Percentiles rank a stretch among this genome's conserved stretches.
Evolutionary conservation across 176 grass and related monocot species (phyloP).

Genomic region (Ensete glaucum): DNA sequence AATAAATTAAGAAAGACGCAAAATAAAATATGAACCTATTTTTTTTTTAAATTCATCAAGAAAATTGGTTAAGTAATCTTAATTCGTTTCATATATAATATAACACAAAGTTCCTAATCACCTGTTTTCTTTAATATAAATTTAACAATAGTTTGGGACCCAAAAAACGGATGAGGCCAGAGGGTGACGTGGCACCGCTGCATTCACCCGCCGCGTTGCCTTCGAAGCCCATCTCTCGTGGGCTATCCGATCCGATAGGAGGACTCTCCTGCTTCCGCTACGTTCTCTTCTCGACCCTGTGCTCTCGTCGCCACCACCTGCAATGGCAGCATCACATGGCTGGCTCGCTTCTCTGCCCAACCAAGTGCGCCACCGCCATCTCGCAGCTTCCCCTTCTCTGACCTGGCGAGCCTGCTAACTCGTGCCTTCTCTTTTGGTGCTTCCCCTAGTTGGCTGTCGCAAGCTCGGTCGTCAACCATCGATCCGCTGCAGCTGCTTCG

Average conservation of each 20-base stretch:
- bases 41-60: too few relatives aligned
- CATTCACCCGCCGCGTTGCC: background rate
- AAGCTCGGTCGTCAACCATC: conserved; percentile 23
- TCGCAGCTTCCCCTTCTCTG: background rate
- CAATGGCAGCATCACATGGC: background rate
- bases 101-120: too few relatives aligned
- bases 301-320: background rate
- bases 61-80: too few relatives aligned
- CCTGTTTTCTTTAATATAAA: too few relatives aligned
- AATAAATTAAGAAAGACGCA: too few relatives aligned
- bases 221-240: background rate
- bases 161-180: background rate
- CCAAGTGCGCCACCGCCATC: background rate
- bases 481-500: conserved; percentile 21
- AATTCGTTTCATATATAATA: too few relatives aligned
- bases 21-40: too few relatives aligned
- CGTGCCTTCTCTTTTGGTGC: background rate
- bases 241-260: background rate
- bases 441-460: conserved; percentile 36
- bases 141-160: background rate
- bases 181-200: background rate
- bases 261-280: background rate
- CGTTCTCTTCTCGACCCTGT: background rate
- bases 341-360: background rate
- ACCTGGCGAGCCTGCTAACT: background rate